Base-by-base conservation (phyloP, 768 basidiomycete genomes). In the Pisolithus albus region DNA sequence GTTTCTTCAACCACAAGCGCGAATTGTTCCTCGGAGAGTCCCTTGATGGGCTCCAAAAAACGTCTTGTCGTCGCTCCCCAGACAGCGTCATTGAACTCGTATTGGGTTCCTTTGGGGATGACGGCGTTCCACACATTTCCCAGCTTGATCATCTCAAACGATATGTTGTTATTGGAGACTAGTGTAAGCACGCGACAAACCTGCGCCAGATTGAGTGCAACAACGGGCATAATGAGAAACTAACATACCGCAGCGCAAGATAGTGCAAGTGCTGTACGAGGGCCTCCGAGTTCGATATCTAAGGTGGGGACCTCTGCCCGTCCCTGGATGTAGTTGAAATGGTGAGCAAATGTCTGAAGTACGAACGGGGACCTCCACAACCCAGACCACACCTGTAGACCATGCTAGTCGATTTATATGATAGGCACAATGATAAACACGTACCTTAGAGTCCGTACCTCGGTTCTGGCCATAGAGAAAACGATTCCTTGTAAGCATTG, bases 351-450 rank as follows among this genome's bases (percentile, higher is more conserved):
- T 5, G 47, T 54, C 28, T 57, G 53, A 38, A 57, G 47, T 21
- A 57, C 23, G 7, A 52, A 46, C 4, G 47, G 30, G 2, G 53
- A 21, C 53, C 53, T 56, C 52, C 52, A 56, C 49, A 56, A 38
- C 11, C 47, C 19, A 6, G 47, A 37, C 47, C 52, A 52, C 7
- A 16, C 30, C 47, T 49, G 47, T 39, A 49, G 19, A 39, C 9
- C 23, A 40, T 49, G 11, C 23, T 10, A 39, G 47, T 39, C 21
- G 40, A 36, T 36, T 26, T 40, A 24, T 16, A 43, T 43, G 21
- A 43, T 8, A 30, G 30, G 30, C 10, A 30, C 10, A 30, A 30
- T 9, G 7, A 30, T 30, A 30, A 30, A 30, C 9, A 30, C 30
- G 10, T 34, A 44, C 50, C 53, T 55, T 55, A 34, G 39, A 37